Evolutionary conservation across 2,329 filamentous ascomycete genomes (phyloP).

Genomic region (Coniochaeta sp.): DNA sequence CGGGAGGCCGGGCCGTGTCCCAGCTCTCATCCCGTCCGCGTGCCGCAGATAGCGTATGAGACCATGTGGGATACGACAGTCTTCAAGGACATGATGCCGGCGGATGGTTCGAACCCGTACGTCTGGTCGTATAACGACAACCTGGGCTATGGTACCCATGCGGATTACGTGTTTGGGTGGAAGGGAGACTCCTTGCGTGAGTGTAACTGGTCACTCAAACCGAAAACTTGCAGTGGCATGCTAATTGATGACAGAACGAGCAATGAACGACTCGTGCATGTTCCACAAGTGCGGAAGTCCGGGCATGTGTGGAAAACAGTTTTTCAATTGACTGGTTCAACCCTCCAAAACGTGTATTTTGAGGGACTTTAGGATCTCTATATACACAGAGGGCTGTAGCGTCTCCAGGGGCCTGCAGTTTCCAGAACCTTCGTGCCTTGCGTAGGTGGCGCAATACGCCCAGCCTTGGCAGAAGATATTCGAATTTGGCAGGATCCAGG

Average conservation of each 20-base stretch:
- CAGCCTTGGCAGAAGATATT: too few relatives aligned
- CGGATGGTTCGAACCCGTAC: constrained; percentile 20
- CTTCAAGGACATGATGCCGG: constrained; percentile 25
- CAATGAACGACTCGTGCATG: neutral
- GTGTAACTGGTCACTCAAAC: too few relatives aligned
- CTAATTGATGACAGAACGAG: neutral
- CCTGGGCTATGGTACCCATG: constrained; percentile 22
- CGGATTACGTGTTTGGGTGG: constrained; percentile 24
- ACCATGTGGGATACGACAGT: constrained; percentile 29
- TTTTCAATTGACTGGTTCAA: too few relatives aligned
- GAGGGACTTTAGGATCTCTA: too few relatives aligned
- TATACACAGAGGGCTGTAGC: too few relatives aligned
- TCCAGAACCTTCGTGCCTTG: too few relatives aligned
- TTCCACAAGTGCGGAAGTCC: neutral
- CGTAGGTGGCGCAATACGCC: too few relatives aligned
- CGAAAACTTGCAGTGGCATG: too few relatives aligned
- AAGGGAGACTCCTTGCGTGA: constrained; percentile 24
- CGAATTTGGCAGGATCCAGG: too few relatives aligned
- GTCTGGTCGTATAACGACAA: constrained; percentile 15
- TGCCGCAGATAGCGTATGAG: constrained; percentile 30
- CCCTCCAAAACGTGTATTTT: too few relatives aligned
- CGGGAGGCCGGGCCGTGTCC: constrained; percentile 24
- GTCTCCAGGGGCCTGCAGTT: too few relatives aligned
- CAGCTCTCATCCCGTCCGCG: constrained; percentile 24
- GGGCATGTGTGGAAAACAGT: too few relatives aligned